These are phyloP conservation scores for Colletotrichum shisoi DNA, from an alignment of 2,329 filamentous ascomycete genomes.

Conservation along the genomic window DNA sequence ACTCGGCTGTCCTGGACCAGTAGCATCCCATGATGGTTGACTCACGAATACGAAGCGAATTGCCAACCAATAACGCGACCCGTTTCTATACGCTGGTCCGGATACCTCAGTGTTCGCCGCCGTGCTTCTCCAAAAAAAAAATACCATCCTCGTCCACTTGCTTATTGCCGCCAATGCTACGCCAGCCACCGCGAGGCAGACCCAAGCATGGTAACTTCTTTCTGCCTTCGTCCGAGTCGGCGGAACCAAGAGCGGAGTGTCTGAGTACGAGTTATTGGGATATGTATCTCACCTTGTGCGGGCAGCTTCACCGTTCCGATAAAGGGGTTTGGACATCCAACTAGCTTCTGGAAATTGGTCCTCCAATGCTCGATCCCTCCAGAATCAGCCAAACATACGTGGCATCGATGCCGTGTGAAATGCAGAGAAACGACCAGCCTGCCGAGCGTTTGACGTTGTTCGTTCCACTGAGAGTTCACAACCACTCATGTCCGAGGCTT, in stretches of 20 bases:
- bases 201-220: neutral
- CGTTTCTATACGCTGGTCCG: neutral
- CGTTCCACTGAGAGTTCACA: neutral
- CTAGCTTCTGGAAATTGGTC: neutral
- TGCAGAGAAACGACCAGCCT: too few relatives aligned
- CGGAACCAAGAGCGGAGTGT: neutral
- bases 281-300: neutral
- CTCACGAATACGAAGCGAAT: conserved; percentile 44
- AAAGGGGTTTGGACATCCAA: neutral
- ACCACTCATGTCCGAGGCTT: neutral
- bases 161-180: neutral
- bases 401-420: neutral
- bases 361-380: neutral
- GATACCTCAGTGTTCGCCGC: neutral
- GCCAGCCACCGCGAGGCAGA: neutral
- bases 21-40: conserved; percentile 56
- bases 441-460: neutral
- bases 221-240: neutral
- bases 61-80: neutral
- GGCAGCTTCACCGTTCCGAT: neutral
- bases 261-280: neutral
- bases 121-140: too few relatives aligned
- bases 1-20: conserved; percentile 39
- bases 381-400: neutral
- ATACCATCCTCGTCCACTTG: neutral